Evolutionary conservation across 768 basidiomycete genomes (phyloP), one percentile per base, ranked within the genome.

Genomic region (Hemileccinum impolitum): DNA sequence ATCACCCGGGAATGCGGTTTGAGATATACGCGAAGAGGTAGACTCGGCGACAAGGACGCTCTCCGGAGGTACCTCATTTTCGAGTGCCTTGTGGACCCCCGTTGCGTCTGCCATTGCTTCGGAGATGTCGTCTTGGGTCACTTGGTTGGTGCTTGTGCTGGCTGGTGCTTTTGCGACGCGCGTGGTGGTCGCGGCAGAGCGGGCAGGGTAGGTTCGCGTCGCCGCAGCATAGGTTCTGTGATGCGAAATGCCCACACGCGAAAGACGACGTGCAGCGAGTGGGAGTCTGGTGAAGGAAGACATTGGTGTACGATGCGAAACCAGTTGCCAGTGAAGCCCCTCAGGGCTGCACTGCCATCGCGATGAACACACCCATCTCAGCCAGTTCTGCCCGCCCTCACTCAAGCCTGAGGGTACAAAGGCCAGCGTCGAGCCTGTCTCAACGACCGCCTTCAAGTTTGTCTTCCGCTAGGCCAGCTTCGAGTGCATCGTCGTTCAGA

Each of bases 381-480:
- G 40, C 34, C 13, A 6, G 23, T 23, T 23, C 23, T 23, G 23
- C 6, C 6, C 59, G 49, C 42, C 56, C 65, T 9, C 63, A 64
- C 12, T 61, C 64, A 13, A 50, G 21, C 56, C 54, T 18, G 56
- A 48, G 47, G 28, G 11, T 19, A 39, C 59, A 60, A 51, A 61
- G 65, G 40, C 64, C 68, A 51, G 66, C 57, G 51, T 68, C 70
- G 19, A 77, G 62, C 63, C 67, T 59, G 50, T 72, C 75, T 1
- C 63, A 70, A 13, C 50, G 75, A 43, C 73, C 78, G 8, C 57
- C 65, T 18, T 80, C 80, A 1, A 80, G 81, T 45, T 59, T 75
- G 19, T 77, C 77, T 8, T 69, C 70, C 66, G 58, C 72, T 10
- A 57, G 71, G 5, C 81, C 68, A 46, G 66, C 60, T 63, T 81